phyloP scores from a whole-genome alignment of 192 early-diverging fungal genomes.

The Gonapodya sp. region DNA sequence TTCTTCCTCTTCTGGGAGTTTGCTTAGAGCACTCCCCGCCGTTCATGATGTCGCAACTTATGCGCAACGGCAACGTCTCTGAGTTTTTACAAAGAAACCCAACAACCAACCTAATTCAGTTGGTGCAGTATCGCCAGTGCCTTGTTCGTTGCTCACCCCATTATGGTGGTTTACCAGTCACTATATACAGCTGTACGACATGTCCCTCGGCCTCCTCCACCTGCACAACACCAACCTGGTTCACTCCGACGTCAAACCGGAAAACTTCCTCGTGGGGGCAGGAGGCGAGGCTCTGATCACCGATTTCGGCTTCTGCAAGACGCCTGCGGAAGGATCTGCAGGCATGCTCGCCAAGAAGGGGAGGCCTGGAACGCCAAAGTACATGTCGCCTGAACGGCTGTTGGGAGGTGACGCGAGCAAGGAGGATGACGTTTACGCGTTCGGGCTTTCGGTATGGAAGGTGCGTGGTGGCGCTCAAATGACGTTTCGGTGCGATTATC shows the following conservation, averaged over 20 bases:
- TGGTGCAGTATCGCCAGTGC: not conserved
- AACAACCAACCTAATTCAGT: not conserved
- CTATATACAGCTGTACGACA: not conserved
- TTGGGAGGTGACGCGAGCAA: not conserved
- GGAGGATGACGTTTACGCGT: not conserved
- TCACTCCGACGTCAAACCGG: not conserved
- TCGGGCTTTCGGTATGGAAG: not conserved
- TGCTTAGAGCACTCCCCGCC: not conserved
- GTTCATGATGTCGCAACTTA: slow-evolving; percentile 1
- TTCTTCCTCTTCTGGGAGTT: not conserved
- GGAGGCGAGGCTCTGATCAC: not conserved
- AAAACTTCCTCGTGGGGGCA: not conserved
- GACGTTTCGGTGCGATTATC: not conserved
- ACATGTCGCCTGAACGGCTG: slow-evolving; percentile 1
- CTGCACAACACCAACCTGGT: slow-evolving; percentile 1
- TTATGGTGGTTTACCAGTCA: not conserved
- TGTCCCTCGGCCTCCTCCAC: not conserved
- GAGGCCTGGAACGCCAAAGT: not conserved
- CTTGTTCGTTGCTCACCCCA: not conserved
- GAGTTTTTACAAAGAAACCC: not conserved
- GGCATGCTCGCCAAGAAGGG: not conserved
- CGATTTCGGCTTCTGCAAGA: slow-evolving; percentile 1
- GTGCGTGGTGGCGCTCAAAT: not conserved
- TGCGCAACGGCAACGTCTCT: not conserved
- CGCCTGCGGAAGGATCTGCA: not conserved